Evolutionary conservation across 1,284 basidiomycete species (phyloP).

Genomic region (Ceratobasidium sp.): DNA sequence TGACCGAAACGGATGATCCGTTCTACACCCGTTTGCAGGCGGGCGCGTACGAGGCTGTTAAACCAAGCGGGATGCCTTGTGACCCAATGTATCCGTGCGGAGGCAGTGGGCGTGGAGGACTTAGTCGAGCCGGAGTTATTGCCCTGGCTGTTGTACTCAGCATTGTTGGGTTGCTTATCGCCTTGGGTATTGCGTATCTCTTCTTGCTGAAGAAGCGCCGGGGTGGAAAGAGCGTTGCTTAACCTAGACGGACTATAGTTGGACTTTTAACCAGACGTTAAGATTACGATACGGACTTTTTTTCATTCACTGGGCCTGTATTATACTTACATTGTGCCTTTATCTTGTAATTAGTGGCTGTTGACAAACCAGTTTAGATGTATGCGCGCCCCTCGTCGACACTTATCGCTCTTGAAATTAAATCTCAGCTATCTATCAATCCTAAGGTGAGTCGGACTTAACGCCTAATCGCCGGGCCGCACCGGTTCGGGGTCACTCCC

Average conservation of each 20-base stretch:
- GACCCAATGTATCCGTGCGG: slow-evolving; percentile 70
- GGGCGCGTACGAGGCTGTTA: slow-evolving; percentile 67
- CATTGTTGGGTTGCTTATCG: slow-evolving; percentile 63
- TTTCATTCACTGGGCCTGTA: too few species aligned
- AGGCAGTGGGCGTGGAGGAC: slow-evolving; percentile 49
- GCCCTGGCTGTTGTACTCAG: slow-evolving; percentile 73
- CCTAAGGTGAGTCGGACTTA: slow-evolving; percentile 27
- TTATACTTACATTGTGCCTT: too few species aligned
- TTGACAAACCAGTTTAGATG: neutral
- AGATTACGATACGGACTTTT: too few species aligned
- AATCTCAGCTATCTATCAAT: slow-evolving; percentile 8
- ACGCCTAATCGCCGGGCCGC: slow-evolving; percentile 23
- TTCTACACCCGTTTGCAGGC: slow-evolving; percentile 73
- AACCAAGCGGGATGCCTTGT: slow-evolving; percentile 74
- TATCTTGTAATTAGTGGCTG: too few species aligned
- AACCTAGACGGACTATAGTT: neutral
- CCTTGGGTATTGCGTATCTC: neutral
- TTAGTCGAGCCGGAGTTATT: slow-evolving; percentile 69
- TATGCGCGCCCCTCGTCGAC: neutral
- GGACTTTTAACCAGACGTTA: neutral
- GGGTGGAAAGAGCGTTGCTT: neutral
- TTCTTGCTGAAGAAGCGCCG: neutral
- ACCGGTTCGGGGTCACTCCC: slow-evolving; percentile 6
- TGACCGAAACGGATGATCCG: slow-evolving; percentile 74
- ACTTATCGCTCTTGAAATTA: slow-evolving; percentile 13